phyloP scores from a whole-genome alignment of 768 basidiomycete genomes.

The Russula brevipes region DNA sequence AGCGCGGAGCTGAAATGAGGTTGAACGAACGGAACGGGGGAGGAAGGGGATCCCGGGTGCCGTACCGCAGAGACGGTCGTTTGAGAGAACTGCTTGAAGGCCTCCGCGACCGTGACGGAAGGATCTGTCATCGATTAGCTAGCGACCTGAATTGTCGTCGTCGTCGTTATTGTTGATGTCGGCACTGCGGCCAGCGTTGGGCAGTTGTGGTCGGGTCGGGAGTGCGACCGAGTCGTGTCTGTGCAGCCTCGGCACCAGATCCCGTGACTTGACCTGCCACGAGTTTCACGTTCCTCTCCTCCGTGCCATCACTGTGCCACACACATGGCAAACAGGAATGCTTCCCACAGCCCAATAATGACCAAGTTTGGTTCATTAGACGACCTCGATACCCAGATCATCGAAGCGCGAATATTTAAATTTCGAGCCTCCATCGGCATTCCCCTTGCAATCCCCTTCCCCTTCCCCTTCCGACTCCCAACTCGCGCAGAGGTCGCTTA shows the following conservation, averaged over 20 bases:
- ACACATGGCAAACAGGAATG: no score
- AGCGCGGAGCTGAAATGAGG: constrained; percentile 18
- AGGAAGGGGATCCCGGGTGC: constrained; percentile 13
- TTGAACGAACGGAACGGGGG: background rate
- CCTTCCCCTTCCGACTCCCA: no score
- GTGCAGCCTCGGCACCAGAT: no score
- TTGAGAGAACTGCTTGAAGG: constrained; percentile 39
- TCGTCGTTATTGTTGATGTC: background rate
- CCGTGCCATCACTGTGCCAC: no score
- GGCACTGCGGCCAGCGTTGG: no score
- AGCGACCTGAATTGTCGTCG: background rate
- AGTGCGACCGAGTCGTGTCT: background rate
- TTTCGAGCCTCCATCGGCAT: no score
- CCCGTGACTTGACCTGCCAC: no score
- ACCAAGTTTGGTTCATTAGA: background rate
- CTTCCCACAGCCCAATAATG: no score
- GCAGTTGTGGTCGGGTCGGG: background rate
- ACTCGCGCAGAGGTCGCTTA: background rate
- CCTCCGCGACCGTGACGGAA: constrained; percentile 38
- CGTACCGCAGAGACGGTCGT: constrained; percentile 39
- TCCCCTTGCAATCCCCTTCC: background rate
- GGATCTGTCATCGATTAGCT: constrained; percentile 25
- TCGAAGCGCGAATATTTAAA: no score
- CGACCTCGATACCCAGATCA: background rate
- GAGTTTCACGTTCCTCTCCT: no score